phyloP scores from a whole-genome alignment of 2,329 filamentous ascomycete genomes.

The Claviceps maximensis region DNA sequence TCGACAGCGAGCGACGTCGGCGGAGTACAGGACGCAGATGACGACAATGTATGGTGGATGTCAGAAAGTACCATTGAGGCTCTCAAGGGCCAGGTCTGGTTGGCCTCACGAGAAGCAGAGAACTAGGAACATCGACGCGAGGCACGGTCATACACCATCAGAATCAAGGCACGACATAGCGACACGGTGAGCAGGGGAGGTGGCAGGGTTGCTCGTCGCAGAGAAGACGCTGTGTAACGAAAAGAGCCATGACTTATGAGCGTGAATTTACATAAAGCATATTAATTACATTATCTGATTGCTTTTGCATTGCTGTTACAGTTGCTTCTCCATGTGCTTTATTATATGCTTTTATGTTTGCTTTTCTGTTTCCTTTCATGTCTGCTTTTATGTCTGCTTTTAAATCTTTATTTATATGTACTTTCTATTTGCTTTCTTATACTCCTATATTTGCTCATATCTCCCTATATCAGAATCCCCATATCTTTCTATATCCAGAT shows the following conservation, averaged over 20 bases:
- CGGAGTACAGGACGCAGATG: slow-evolving; percentile 9
- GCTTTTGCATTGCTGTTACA: too few relatives aligned
- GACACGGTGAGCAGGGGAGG: neutral
- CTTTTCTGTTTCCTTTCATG: neutral
- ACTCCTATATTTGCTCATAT: too few relatives aligned
- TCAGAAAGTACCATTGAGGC: slow-evolving; percentile 40
- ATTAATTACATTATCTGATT: neutral
- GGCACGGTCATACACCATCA: neutral
- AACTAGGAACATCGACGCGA: slow-evolving; percentile 8
- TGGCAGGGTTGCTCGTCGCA: neutral
- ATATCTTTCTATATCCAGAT: too few relatives aligned
- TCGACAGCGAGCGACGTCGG: slow-evolving; percentile 10
- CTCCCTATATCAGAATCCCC: too few relatives aligned
- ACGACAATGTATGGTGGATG: slow-evolving; percentile 38
- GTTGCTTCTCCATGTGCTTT: too few relatives aligned
- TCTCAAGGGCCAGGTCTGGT: slow-evolving; percentile 41
- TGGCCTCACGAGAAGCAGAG: slow-evolving; percentile 28
- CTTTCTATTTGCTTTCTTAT: too few relatives aligned
- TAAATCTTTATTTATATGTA: too few relatives aligned
- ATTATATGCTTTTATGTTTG: too few relatives aligned
- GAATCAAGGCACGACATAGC: neutral
- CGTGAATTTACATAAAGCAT: neutral
- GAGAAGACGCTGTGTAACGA: neutral
- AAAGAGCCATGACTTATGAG: neutral
- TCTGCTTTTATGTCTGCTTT: too few relatives aligned